Evolutionary conservation across 1,284 basidiomycete genomes (phyloP), one percentile per base, ranked within the genome.

Genomic region (Sporisorium iseilematis-ciliati): DNA sequence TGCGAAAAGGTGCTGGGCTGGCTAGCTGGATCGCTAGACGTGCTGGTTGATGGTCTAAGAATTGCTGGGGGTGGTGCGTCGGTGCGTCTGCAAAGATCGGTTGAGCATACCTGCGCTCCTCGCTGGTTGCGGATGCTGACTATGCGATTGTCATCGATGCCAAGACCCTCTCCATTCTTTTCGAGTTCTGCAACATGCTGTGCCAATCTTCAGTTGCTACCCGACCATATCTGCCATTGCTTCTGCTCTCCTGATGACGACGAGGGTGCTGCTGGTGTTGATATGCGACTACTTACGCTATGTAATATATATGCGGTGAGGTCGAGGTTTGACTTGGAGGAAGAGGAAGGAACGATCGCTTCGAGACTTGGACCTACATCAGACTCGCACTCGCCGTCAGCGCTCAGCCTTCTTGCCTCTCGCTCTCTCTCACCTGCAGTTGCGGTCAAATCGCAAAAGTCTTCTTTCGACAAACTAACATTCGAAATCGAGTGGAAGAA

Each of bases 231-330:
- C 16, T 29, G 21, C 46, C 40, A 40, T 48, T 29, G 35, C 12
- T n/a, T 31, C 6, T 35, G 43, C 35, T 48, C 31, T 26, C 33
- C 26, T 23, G 11, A 18, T 33, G 23, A 40, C 31, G 55, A 29
- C 38, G 38, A 57, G n/a, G n/a, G 48, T 41, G 46, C 33, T 41
- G 40, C 29, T 50, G 53, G 23, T 48, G 59, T 23, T 52, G 41
- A 23, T 50, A 52, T 54, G 35, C 10, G 43, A 57, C 16, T 42
- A 72, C 69, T 72, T 72, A 72, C 69, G 69, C 69, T 72, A 72
- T 72, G 64, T 62, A 12, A 66, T 72, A 45, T 58, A 63, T 72
- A 43, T 66, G 64, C 64, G 69, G 69, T 72, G 69, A 62, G 69
- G 69, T 72, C 64, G 64, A 52, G 43, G 31, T 46, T 62, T 65